Base-by-base conservation (phyloP, 331 rosid species). In the Malus hybrid region DNA sequence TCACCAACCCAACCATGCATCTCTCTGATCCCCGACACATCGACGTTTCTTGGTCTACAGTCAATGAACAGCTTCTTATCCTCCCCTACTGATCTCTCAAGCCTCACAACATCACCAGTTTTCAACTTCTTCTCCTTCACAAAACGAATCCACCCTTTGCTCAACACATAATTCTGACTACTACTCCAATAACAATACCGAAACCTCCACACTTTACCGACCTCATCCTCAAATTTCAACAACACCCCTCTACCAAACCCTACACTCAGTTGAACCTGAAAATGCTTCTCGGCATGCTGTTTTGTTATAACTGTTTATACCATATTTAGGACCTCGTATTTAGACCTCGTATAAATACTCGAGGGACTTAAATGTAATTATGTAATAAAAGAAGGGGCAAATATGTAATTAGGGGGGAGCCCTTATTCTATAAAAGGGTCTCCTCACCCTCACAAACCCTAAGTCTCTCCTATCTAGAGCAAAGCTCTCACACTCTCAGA, bases 151-250 rank as follows among this genome's bases (percentile, higher is more conserved):
- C 83, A 80, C 27, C 83, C 83, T 54, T 69, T 80, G 9, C 76
- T 80, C 57, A 80, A 75, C 33, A 80, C 83, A 29, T 74, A 75
- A 44, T 0, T 28, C 57, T 74, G 76, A 28, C 83, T 75, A 28
- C 76, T 80, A 20, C 80, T 52, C 83, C 83, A 80, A 39, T 68
- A 80, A 50, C 80, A 80, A 39, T 80, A 80, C 56, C 83, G 11
- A 70, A 80, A 63, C 76, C 80, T 80, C 80, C 80, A 80, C 5
- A 74, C 71, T 24, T 80, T 74, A 52, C 76, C 71, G 5, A 6
- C 27, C 18, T 28, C 19, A 54, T 80, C 83, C 39, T 69, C 83
- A 11, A 63, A 63, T 62, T 36, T 75, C 72, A 80, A 16, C 11
- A 69, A 11, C 52, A 75, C 54, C 11, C 83, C 80, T 32, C 63